Percentiles rank a stretch among this genome's conserved stretches.
Evolutionary conservation across 73 alveolate species (phyloP).

Genomic region (Strombidium stylifer): DNA sequence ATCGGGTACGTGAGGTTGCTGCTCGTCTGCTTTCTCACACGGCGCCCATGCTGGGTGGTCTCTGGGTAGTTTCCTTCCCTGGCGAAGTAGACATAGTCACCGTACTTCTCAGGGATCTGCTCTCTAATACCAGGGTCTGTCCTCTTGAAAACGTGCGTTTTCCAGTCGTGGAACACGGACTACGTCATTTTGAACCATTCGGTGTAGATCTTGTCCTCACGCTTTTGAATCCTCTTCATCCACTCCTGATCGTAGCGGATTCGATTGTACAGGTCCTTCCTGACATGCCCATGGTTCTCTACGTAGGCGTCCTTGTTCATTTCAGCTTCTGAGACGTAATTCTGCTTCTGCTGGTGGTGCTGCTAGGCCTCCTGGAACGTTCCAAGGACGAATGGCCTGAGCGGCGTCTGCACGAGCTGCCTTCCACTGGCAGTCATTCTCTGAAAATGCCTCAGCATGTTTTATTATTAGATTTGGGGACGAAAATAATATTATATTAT

Average conservation of each 20-base stretch:
- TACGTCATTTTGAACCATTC: constrained; percentile 22
- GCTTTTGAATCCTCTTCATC: constrained; percentile 22
- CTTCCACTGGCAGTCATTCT: too few relatives aligned
- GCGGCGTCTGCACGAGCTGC: too few relatives aligned
- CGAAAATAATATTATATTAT: too few relatives aligned
- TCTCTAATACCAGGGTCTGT: constrained; percentile 24
- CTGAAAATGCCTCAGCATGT: too few relatives aligned
- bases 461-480: too few relatives aligned
- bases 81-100: constrained; percentile 36
- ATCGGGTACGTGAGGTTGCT: not conserved
- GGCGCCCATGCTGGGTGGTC: not conserved
- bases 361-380: too few relatives aligned
- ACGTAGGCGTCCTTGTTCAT: not conserved
- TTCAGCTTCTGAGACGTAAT: too few relatives aligned
- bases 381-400: too few relatives aligned
- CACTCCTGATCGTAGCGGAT: constrained; percentile 39
- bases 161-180: constrained; percentile 31
- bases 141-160: constrained; percentile 36
- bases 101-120: constrained; percentile 38
- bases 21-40: not conserved
- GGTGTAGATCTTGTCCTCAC: constrained; percentile 34
- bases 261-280: constrained; percentile 22
- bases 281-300: constrained; percentile 22
- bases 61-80: not conserved
- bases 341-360: too few relatives aligned